Percentiles rank a stretch among this genome's conserved stretches.
Evolutionary conservation across 2,329 filamentous ascomycete genomes (phyloP).

Genomic region (Rutstroemia sp.): DNA sequence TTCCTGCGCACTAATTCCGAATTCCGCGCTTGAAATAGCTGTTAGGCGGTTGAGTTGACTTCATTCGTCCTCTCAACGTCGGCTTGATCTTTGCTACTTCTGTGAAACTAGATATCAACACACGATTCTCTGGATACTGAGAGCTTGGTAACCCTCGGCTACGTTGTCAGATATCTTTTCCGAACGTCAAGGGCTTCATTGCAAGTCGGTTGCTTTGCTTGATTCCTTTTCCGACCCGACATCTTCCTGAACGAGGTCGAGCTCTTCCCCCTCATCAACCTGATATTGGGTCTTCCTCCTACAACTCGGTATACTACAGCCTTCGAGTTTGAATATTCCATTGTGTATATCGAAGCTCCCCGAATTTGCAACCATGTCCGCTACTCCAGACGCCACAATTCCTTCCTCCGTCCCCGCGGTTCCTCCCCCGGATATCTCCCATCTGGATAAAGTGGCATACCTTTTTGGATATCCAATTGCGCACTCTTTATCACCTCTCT

Average conservation of each 20-base stretch:
- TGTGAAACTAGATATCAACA: too few species aligned
- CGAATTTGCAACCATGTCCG: slow-evolving; percentile 5
- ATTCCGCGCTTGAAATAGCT: slow-evolving; percentile 26
- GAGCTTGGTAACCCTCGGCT: background rate
- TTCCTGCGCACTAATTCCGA: slow-evolving; percentile 33
- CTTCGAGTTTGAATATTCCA: too few species aligned
- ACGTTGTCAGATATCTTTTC: background rate
- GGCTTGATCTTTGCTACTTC: too few species aligned
- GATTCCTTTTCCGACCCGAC: background rate
- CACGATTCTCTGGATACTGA: too few species aligned
- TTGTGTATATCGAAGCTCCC: too few species aligned
- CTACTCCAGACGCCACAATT: background rate
- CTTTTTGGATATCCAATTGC: slow-evolving; percentile 51
- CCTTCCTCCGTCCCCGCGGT: slow-evolving; percentile 10
- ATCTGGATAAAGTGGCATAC: slow-evolving; percentile 31
- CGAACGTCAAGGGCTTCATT: background rate
- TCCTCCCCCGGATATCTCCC: slow-evolving; percentile 14
- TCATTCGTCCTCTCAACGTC: background rate
- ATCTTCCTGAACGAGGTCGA: background rate
- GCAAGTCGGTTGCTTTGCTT: background rate
- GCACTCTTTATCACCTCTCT: slow-evolving; percentile 40
- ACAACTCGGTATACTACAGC: background rate
- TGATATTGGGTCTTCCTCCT: background rate
- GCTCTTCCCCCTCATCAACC: too few species aligned
- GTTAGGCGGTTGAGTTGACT: background rate